Base-by-base conservation (phyloP, 177 flowering plant species). In the Tripterygium wilfordii region DNA sequence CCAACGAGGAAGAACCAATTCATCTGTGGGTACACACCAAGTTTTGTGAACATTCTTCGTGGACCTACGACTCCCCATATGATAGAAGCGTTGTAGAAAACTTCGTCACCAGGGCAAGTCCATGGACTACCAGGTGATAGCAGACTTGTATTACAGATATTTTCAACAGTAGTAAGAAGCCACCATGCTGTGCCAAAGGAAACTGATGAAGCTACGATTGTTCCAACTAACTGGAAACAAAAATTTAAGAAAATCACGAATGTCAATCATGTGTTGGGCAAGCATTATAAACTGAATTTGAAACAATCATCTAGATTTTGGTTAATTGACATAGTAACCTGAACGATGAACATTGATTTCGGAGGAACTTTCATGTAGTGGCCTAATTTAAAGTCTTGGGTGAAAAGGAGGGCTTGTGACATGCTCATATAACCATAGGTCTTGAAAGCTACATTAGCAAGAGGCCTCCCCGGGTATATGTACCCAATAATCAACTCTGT, bases 31-130 rank as follows among this genome's bases (percentile, higher is more conserved):
- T 83, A 86, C 17, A 44, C 35, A 4, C 88, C 95, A 0, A 26
- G 15, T 2, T 32, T 60, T 1, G 70, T 65, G 58, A 86, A 86
- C 88, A 86, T 79, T 5, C 82, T 63, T 2, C 46, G 54, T 0
- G 91, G 96, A 0, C 96, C 88, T 0, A 86, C 65, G 0, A 86
- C 68, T 27, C 91, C 96, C 96, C 96, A 86, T 38, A 86, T 83
- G 71, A 86, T 71, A 0, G 96, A 83, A 7, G 91, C 88, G 33
- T 73, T 72, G 68, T 78, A 86, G 74, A 79, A 79, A 1, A 81
- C 88, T 12, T 67, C 57, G n/a, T 58, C 70, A 0, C 66, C 60
- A 1, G 83, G 79, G 37, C 80, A 79, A 5, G 85, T 76, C 95
- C 95, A 82, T 1, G 86, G 86, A 53, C 94, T 85, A 1, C 83